phyloP scores from a whole-genome alignment of 148 eudicot genomes.

The Rhododendron mucronatum region DNA sequence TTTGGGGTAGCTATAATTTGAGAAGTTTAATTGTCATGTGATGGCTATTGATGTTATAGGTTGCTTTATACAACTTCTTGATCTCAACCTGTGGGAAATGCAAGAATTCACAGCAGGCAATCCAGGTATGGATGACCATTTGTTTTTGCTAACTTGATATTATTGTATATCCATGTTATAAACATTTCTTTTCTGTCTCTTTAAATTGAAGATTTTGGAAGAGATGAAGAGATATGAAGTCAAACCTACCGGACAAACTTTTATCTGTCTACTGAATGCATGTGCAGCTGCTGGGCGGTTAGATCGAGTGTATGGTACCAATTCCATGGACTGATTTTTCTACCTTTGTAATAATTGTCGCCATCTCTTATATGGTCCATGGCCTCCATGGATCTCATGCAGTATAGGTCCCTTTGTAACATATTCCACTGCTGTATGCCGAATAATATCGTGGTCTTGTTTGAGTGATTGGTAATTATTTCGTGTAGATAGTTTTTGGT shows the following conservation, averaged over 20 bases:
- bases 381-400: background rate
- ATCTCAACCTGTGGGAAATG: conserved; percentile 86
- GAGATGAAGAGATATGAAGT: conserved; percentile 93
- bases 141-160: background rate
- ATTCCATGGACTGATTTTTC: background rate
- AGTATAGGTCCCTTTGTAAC: background rate
- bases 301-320: conserved; percentile 72
- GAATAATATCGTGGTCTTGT: background rate
- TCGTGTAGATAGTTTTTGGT: background rate
- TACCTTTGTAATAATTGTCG: background rate
- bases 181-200: conserved; percentile 10
- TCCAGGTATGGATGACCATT: conserved; percentile 37
- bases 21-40: background rate
- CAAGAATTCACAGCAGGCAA: conserved; percentile 64
- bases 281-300: conserved; percentile 80
- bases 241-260: conserved; percentile 92
- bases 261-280: conserved; percentile 83
- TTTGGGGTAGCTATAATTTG: background rate
- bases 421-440: background rate
- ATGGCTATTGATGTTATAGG: conserved; percentile 32
- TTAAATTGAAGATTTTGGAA: conserved; percentile 61
- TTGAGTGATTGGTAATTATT: background rate
- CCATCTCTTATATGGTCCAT: background rate
- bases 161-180: background rate
- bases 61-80: conserved; percentile 75